These are phyloP conservation scores for Corymbia maculata DNA, from an alignment of 345 rosid species.

Conservation along the genomic window DNA sequence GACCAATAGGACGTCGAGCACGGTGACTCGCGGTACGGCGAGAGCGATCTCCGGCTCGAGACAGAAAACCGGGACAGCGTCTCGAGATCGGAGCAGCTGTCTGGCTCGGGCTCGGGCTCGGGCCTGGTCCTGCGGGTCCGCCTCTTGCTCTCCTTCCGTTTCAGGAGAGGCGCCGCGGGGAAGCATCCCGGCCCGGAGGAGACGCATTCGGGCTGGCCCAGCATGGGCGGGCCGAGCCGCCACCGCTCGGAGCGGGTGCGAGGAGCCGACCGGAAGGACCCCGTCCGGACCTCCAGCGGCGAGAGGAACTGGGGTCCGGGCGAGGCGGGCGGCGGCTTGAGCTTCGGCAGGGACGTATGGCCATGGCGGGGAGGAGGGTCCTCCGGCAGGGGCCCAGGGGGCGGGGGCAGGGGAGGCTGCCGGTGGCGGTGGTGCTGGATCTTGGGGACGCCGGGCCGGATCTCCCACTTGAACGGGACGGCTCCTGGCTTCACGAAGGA, in stretches of 20 bases:
- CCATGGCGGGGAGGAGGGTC: neutral
- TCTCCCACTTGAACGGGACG: constrained; percentile 92
- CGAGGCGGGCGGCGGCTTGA: constrained; percentile 57
- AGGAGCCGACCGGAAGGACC: constrained; percentile 54
- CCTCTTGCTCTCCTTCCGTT: constrained; percentile 28
- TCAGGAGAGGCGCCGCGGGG: constrained; percentile 36
- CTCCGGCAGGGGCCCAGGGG: constrained; percentile 6
- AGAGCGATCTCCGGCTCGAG: constrained; percentile 48
- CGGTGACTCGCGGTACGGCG: constrained; percentile 39
- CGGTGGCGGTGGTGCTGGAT: constrained; percentile 16
- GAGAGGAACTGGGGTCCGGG: constrained; percentile 10
- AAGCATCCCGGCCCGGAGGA: constrained; percentile 57
- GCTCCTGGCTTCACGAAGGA: constrained; percentile 75
- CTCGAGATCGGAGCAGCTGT: constrained; percentile 34
- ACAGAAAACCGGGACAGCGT: constrained; percentile 40
- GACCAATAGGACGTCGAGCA: constrained; percentile 34
- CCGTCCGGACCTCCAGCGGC: constrained; percentile 28
- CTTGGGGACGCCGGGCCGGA: constrained; percentile 94
- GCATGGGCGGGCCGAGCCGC: constrained; percentile 32
- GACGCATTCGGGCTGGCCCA: constrained; percentile 22
- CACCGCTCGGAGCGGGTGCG: constrained; percentile 49
- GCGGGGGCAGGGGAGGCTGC: constrained; percentile 1
- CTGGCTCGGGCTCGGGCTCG: constrained; percentile 11
- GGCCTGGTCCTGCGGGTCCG: constrained; percentile 1
- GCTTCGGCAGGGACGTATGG: constrained; percentile 21